Base-by-base conservation (phyloP, 192 early-diverging fungal genomes). In the Coemansia sp. region DNA sequence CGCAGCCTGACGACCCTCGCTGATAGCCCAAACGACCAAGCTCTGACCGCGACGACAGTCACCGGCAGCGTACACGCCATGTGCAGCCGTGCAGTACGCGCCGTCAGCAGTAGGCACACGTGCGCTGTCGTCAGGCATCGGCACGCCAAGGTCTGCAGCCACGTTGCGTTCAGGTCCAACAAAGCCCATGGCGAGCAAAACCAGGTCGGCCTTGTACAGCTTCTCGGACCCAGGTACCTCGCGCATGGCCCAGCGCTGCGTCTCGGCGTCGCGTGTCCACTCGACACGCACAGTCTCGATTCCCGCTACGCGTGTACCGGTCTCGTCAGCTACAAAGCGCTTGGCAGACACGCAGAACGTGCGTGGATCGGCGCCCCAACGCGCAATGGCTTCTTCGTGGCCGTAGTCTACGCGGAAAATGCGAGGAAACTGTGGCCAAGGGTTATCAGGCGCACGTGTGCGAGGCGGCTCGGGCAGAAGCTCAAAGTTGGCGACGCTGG, bases 1-100 rank as follows among this genome's bases (percentile, higher is more conserved):
- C 10, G 96, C 96, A 47, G 89, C 88, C 81, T 93, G 87, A 44
- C 96, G 85, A 47, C 96, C 96, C 74, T 99, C 96, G 72, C 95
- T 96, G 76, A 99, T 97, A 67, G 91, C 96, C 92, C 93, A 95
- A 33, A 99, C 96, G 66, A 99, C 93, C 51, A 99, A 76, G 30
- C 84, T 87, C 83, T 96, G 94, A 12, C 96, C 96, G 19, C 96
- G 85, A 45, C 96, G 89, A 75, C 93, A 95, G 82, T 99, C 96
- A 62, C 96, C 96, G 13, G 96, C 96, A 22, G 96, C 96, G 80
- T 87, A 99, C 23, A 99, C 91, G 41, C 87, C 85, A n/a, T 81
- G 66, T 15, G 91, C 85, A 18, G 80, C 80, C 10, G 96, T 97
- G 39, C 75, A 65, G 78, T 95, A 98, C 38, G 75, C 80, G 61